Conservation (phyloP, 1,139 yeast genomes). For the Diutina scorzettiae region DNA sequence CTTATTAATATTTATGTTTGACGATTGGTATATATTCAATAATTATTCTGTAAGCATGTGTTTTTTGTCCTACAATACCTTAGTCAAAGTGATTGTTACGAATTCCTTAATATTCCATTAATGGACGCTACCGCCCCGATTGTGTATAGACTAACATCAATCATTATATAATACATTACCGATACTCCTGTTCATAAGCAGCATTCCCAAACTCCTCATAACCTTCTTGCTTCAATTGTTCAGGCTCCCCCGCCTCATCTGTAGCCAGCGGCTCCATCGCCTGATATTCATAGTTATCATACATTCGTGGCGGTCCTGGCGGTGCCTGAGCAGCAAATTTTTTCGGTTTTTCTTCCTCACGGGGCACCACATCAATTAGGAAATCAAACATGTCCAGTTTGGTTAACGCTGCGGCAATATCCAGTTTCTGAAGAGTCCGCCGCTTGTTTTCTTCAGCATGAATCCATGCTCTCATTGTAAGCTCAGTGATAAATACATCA, state of each 20-base stretch:
- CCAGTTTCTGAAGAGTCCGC: constrained; percentile 85
- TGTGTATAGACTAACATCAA: too few relatives aligned
- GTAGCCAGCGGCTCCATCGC: constrained; percentile 3
- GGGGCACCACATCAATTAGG: constrained; percentile 86
- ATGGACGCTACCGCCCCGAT: too few relatives aligned
- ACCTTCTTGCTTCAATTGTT: too few relatives aligned
- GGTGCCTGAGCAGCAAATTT: background rate
- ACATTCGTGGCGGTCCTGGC: background rate
- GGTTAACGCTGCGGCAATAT: constrained; percentile 89
- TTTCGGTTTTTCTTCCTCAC: constrained; percentile 46
- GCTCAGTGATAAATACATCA: constrained; percentile 89
- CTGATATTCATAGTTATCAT: background rate
- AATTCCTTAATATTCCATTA: too few relatives aligned
- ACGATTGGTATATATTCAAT: too few relatives aligned
- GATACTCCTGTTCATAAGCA: too few relatives aligned
- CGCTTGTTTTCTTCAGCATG: constrained; percentile 95
- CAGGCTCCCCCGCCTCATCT: too few relatives aligned
- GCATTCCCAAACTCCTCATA: too few relatives aligned
- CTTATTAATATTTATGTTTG: constrained; percentile 8
- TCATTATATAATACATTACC: too few relatives aligned
- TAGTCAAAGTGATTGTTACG: too few relatives aligned
- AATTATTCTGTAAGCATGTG: too few relatives aligned
- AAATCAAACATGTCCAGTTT: constrained; percentile 96
- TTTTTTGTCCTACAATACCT: too few relatives aligned
- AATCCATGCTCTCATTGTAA: constrained; percentile 98